Percentiles rank a stretch among this genome's conserved stretches.
phyloP scores from a whole-genome alignment of 345 rosid genomes.

The Eutrema yunnanense region DNA sequence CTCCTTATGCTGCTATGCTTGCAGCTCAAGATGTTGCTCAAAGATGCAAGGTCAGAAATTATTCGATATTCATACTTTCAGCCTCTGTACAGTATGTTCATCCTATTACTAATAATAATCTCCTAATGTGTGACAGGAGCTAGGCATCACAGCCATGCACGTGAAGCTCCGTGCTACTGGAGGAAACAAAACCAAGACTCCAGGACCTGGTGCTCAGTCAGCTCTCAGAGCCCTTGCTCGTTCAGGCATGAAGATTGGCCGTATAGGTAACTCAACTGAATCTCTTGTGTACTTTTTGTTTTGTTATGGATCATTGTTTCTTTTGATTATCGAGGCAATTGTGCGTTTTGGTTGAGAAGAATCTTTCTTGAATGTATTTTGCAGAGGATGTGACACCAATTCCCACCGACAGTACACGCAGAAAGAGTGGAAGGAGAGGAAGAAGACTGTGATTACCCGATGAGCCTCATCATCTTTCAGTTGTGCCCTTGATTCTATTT shows the following conservation, averaged over 20 bases:
- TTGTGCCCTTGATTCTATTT: constrained; percentile 4
- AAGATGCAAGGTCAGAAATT: constrained; percentile 60
- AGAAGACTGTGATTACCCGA: constrained; percentile 52
- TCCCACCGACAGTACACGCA: constrained; percentile 77
- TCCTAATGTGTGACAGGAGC: constrained; percentile 41
- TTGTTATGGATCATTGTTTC: neutral
- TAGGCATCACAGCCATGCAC: constrained; percentile 74
- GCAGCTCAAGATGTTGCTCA: constrained; percentile 77
- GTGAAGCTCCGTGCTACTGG: constrained; percentile 87
- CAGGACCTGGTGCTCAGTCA: constrained; percentile 92
- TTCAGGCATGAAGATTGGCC: constrained; percentile 88
- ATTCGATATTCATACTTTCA: neutral
- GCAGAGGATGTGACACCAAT: constrained; percentile 87
- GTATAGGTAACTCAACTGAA: constrained; percentile 44
- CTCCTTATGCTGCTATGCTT: constrained; percentile 92
- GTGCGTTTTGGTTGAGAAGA: neutral
- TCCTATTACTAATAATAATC: neutral
- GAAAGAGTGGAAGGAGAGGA: constrained; percentile 89
- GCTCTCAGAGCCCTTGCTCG: constrained; percentile 88
- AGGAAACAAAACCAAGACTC: constrained; percentile 85
- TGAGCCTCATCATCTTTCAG: neutral
- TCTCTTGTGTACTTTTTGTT: neutral
- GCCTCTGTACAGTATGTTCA: neutral
- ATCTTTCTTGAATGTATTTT: neutral
- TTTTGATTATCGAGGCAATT: neutral